Evolutionary conservation across 148 eudicot species (phyloP).

Genomic region (Chenopodium formosanum): DNA sequence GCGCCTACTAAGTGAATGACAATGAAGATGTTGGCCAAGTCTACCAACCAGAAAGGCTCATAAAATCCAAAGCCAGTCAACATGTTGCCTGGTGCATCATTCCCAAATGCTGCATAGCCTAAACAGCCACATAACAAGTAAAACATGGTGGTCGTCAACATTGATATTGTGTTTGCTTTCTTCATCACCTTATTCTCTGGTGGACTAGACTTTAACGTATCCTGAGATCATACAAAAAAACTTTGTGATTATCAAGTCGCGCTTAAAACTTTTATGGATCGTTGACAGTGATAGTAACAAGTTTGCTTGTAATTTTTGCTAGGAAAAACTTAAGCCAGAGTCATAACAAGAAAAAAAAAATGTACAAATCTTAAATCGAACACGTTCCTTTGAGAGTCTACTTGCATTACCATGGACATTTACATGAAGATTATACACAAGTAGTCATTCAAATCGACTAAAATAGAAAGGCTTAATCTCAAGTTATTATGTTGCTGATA

Average conservation of each 20-base stretch:
- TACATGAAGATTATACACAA: no score
- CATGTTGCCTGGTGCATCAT: slow-evolving; percentile 65
- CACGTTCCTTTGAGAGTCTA: no score
- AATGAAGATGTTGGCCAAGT: slow-evolving; percentile 61
- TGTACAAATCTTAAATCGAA: no score
- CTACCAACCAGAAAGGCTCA: slow-evolving; percentile 70
- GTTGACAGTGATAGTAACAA: no score
- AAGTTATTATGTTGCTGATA: no score
- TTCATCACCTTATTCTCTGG: slow-evolving; percentile 77
- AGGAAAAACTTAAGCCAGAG: no score
- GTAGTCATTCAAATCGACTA: neutral
- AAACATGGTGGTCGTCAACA: slow-evolving; percentile 51
- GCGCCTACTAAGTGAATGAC: slow-evolving; percentile 69
- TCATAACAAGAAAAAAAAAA: no score
- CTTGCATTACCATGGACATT: no score
- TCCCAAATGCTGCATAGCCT: slow-evolving; percentile 83
- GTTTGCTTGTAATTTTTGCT: no score
- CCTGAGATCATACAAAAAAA: slow-evolving; percentile 27
- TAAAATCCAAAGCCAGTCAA: slow-evolving; percentile 75
- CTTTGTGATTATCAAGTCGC: no score
- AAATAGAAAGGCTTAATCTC: neutral
- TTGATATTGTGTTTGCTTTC: slow-evolving; percentile 50
- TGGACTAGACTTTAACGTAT: slow-evolving; percentile 56
- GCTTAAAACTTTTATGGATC: no score
- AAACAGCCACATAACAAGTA: slow-evolving; percentile 73